Evolutionary conservation across 2,329 filamentous ascomycete genomes (phyloP), one percentile per base, ranked within the genome.

Genomic region (Aspergillus eucalypticola): DNA sequence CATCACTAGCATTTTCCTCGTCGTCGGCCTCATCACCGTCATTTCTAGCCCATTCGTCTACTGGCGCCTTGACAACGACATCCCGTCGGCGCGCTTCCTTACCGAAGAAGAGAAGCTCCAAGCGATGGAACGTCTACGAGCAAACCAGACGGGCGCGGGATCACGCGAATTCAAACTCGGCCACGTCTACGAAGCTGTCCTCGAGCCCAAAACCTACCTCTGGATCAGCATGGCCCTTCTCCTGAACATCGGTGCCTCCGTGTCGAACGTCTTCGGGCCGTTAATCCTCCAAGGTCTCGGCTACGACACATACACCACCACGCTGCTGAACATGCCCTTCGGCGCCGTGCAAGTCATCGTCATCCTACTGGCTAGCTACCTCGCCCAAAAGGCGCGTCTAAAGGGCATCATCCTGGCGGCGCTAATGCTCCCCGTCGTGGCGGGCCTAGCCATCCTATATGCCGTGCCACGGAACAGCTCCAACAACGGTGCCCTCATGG

Each of bases 281-380:
- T 75, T 89, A 8, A 88, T 90, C 58, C 72, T 90, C 4, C 77
- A 76, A 7, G 85, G 86, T 0, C 79, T 90, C 2, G 85, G 86
- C 0, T 88, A 84, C 62, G 81, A 86, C 70, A 82, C 83, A 56
- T 84, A 82, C 71, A 77, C 67, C 2, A 84, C 86, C 0, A 85
- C 83, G 3, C 75, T 90, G 3, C 79, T 90, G 17, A 89, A 88
- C 69, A 89, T 90, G 64, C 88, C 88, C 0, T 89, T 89, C 61
- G 87, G 87, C 1, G 82, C 81, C 0, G 71, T 89, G 5, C 87
- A 90, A 70, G 78, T 84, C 32, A 68, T 86, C 8, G 76, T 87
- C 51, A 87, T 90, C 59, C 72, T 90, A 2, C 69, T 83, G 5
- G 79, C 82, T 0, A 86, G 86, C 0, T 89, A 81, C 64, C 78